Evolutionary conservation across 345 rosid genomes (phyloP), one percentile per base, ranked within the genome.

Genomic region (Isatis tinctoria): DNA sequence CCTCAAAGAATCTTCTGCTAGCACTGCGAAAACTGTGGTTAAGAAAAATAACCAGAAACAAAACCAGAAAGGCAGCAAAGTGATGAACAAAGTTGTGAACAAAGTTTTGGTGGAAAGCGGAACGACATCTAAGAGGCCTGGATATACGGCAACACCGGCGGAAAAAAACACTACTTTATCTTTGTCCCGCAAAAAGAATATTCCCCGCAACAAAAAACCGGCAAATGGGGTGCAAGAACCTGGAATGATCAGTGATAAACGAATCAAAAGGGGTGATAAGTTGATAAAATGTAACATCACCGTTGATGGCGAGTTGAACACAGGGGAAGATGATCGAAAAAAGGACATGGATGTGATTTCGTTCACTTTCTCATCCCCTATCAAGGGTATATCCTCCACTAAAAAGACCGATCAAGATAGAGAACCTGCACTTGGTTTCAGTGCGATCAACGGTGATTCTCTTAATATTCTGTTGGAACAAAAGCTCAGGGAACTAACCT

Each of bases 301-400:
- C 6, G 56, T 47, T 14, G 84, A 85, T 57, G 84, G 70, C 18
- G 32, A 16, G 52, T 27, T 60, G 63, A 58, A 51, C 67, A 79
- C 75, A 48, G 72, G 52, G n/a, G 26, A 61, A 54, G 78, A 73
- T 40, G 82, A 80, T 70, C 65, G 65, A 28, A 83, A 87, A 76
- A 79, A 76, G 45, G 82, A 85, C 62, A 81, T 78, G 81, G 96
- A 95, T 84, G 87, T 95, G 71, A 82, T 95, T 74, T 95, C 97
- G 2, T 95, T 95, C 77, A 95, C 93, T n/a, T 95, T 95, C 78
- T 81, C 95, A 5, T 87, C 99, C 54, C 97, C 97, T 7, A 83
- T 95, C 41, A 85, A 76, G 62, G 80, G 80, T 32, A n/a, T 72
- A 67, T 57, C 74, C 11, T 79, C 81, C 17, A 72, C 66, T 60